phyloP scores from a whole-genome alignment of 768 basidiomycete genomes.

The Leccinum rimulosum region DNA sequence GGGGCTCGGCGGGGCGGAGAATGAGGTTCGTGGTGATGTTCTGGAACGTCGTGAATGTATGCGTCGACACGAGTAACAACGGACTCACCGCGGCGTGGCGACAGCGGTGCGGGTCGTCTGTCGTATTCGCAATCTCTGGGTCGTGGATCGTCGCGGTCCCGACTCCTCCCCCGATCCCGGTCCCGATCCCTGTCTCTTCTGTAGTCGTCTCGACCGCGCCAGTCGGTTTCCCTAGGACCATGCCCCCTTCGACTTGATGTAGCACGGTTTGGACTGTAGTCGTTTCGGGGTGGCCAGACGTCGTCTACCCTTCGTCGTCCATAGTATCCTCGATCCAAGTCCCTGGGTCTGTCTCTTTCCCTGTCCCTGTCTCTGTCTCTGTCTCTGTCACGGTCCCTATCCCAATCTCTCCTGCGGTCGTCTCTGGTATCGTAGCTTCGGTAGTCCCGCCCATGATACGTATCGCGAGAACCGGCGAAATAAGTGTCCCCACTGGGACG shows the following conservation, averaged over 20 bases:
- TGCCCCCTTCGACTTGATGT: conserved; percentile 15
- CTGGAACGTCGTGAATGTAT: conserved; percentile 7
- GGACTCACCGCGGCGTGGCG: conserved; percentile 28
- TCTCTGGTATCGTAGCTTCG: conserved; percentile 20
- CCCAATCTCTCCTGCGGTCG: conserved; percentile 27
- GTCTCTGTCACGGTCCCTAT: conserved; percentile 21
- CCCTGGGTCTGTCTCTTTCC: conserved; percentile 16
- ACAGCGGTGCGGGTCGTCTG: conserved; percentile 15
- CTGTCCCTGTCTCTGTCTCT: conserved; percentile 19
- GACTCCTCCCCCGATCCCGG: conserved; percentile 14
- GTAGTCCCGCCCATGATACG: conserved; percentile 20
- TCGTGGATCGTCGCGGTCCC: conserved; percentile 22
- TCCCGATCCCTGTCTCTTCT: conserved; percentile 18
- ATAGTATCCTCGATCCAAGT: conserved; percentile 18
- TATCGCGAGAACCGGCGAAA: conserved; percentile 15
- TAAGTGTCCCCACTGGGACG: conserved; percentile 18
- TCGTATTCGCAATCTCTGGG: conserved; percentile 23
- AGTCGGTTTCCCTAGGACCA: conserved; percentile 13
- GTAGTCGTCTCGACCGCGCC: conserved; percentile 24
- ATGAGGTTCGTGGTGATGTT: conserved; percentile 11
- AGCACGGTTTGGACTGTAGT: conserved; percentile 10
- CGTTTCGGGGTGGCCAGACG: conserved; percentile 13
- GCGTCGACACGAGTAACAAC: neutral
- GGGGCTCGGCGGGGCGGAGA: conserved; percentile 16
- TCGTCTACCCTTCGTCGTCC: conserved; percentile 15